Evolutionary conservation across 2,329 filamentous ascomycete genomes (phyloP).

Genomic region (Fusarium metavorans): DNA sequence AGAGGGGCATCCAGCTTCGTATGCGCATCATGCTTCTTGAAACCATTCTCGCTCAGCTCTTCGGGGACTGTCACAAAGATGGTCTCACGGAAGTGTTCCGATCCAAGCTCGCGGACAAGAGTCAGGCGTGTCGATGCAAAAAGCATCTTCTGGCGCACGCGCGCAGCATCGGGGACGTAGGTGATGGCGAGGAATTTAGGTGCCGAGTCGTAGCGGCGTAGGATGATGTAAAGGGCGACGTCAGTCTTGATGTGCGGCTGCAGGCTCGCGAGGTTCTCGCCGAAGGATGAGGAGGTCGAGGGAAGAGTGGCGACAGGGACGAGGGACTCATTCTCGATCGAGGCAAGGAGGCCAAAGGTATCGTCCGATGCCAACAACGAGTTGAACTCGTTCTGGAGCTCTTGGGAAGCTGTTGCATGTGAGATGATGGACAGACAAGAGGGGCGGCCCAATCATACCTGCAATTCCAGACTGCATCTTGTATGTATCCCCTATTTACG

Average conservation of each 20-base stretch:
- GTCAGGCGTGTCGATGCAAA: slow-evolving; percentile 84
- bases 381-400: slow-evolving; percentile 81
- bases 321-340: slow-evolving; percentile 77
- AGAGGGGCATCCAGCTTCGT: slow-evolving; percentile 74
- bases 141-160: slow-evolving; percentile 88
- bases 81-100: slow-evolving; percentile 82
- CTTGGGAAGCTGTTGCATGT: slow-evolving; percentile 72
- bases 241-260: slow-evolving; percentile 73
- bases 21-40: slow-evolving; percentile 79
- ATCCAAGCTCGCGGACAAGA: slow-evolving; percentile 80
- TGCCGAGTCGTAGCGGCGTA: slow-evolving; percentile 72
- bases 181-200: slow-evolving; percentile 77
- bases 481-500: slow-evolving; percentile 4
- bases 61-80: slow-evolving; percentile 77
- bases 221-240: slow-evolving; percentile 78
- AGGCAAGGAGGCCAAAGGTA: slow-evolving; percentile 78
- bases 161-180: slow-evolving; percentile 82
- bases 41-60: slow-evolving; percentile 77
- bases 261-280: slow-evolving; percentile 72
- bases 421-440: slow-evolving; percentile 1
- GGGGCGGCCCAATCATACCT: slow-evolving; percentile 58
- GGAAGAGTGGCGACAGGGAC: slow-evolving; percentile 68
- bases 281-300: slow-evolving; percentile 68
- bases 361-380: slow-evolving; percentile 70
- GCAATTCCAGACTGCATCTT: slow-evolving; percentile 84